Percentiles rank a stretch among this genome's conserved stretches.
phyloP scores from a whole-genome alignment of 1,284 basidiomycete species.

The Volvariella volvacea region DNA sequence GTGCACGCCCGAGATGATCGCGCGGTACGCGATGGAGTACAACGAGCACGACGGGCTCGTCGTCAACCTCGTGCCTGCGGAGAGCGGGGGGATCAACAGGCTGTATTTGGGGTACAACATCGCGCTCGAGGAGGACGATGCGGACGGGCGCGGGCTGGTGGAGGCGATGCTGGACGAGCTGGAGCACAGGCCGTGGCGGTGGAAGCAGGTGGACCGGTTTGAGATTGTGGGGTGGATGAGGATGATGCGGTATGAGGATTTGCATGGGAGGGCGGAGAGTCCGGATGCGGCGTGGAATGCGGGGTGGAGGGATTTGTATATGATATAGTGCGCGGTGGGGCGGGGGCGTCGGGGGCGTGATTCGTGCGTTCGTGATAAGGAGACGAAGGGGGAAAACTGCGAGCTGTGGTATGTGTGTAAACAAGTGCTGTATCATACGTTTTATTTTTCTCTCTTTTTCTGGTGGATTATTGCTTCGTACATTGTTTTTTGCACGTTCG shows the following conservation, averaged over 20 bases:
- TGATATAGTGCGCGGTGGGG: no score
- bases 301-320: constrained; percentile 40
- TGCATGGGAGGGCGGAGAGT: constrained; percentile 35
- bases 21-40: constrained; percentile 48
- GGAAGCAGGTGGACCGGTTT: background rate
- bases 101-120: constrained; percentile 67
- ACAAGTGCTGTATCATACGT: no score
- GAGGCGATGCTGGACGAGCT: constrained; percentile 2
- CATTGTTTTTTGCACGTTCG: no score
- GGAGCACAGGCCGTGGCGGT: constrained; percentile 4
- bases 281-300: constrained; percentile 10
- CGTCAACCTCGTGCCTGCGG: constrained; percentile 24
- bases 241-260: constrained; percentile 43
- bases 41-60: constrained; percentile 44
- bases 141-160: constrained; percentile 1
- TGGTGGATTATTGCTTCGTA: no score
- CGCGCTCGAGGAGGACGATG: constrained; percentile 18
- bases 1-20: constrained; percentile 51
- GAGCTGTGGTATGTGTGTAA: no score
- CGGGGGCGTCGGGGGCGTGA: no score
- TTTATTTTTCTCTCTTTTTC: no score
- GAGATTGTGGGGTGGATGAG: constrained; percentile 15
- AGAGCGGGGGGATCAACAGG: constrained; percentile 19
- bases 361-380: no score
- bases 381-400: no score